phyloP scores from a whole-genome alignment of 208 protist species.

The Trypanosoma theileri region DNA sequence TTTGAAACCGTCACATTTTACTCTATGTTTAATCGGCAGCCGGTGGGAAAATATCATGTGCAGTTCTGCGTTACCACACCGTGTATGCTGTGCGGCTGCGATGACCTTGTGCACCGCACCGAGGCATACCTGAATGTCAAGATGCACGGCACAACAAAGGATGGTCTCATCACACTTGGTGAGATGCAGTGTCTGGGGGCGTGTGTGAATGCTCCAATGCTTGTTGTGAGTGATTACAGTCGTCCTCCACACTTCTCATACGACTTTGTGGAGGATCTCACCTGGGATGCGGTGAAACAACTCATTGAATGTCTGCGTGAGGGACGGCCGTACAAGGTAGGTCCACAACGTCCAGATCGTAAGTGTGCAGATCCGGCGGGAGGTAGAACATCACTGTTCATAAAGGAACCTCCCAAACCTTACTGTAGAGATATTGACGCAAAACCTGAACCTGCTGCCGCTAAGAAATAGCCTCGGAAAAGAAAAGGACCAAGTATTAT shows the following conservation, averaged over 20 bases:
- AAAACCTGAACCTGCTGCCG: constrained; percentile 32
- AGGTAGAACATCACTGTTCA: constrained; percentile 81
- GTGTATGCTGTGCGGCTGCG: constrained; percentile 91
- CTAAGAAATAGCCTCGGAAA: constrained; percentile 56
- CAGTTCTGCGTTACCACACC: constrained; percentile 94
- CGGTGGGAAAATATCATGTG: constrained; percentile 93
- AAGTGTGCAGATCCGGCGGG: constrained; percentile 70
- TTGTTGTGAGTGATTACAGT: constrained; percentile 92
- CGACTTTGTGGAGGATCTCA: constrained; percentile 89
- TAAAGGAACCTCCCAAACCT: constrained; percentile 80
- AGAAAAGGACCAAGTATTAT: not conserved
- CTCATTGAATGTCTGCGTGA: constrained; percentile 76
- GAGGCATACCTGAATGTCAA: constrained; percentile 81
- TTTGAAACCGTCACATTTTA: constrained; percentile 94
- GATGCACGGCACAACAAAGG: constrained; percentile 84
- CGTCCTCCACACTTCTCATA: constrained; percentile 87
- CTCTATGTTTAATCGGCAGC: constrained; percentile 95
- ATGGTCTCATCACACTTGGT: constrained; percentile 89
- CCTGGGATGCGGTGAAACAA: constrained; percentile 81
- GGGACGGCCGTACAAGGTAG: constrained; percentile 78
- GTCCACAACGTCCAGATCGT: constrained; percentile 72
- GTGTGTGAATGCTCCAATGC: constrained; percentile 94
- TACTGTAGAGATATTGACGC: constrained; percentile 88
- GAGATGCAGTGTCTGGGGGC: constrained; percentile 95
- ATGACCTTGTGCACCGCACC: constrained; percentile 84